Evolutionary conservation across 257 asterid genomes (phyloP).

Genomic region (Solanum rostratum): DNA sequence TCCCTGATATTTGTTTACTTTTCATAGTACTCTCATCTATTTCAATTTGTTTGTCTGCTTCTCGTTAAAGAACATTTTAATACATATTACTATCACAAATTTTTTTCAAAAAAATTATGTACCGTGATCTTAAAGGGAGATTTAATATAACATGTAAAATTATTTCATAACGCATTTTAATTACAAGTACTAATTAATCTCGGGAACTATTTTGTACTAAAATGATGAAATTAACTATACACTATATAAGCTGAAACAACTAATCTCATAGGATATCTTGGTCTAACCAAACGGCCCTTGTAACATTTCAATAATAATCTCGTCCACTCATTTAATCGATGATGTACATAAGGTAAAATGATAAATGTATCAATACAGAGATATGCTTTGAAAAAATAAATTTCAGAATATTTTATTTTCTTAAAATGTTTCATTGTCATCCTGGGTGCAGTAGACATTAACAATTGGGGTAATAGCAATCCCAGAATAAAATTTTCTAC

Average conservation of each 20-base stretch:
- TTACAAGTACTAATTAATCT: not conserved
- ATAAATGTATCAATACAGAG: not conserved
- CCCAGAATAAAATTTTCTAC: not conserved
- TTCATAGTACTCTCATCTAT: not conserved
- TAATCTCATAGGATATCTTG: not conserved
- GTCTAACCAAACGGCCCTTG: not conserved
- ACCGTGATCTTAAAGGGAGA: too few relatives aligned
- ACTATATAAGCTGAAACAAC: not conserved
- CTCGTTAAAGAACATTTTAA: too few relatives aligned
- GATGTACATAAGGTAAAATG: not conserved
- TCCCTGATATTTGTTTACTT: too few relatives aligned
- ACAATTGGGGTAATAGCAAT: not conserved
- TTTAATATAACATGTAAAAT: not conserved
- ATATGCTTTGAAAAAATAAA: not conserved
- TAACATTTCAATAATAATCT: not conserved
- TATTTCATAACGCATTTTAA: not conserved
- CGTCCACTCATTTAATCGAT: not conserved
- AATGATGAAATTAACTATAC: not conserved
- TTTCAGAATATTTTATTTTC: not conserved
- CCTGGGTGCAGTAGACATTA: not conserved
- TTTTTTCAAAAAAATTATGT: too few relatives aligned
- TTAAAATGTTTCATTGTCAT: not conserved
- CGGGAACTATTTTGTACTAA: not conserved
- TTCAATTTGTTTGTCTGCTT: too few relatives aligned
- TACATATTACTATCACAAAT: too few relatives aligned